Percentiles rank a stretch among this genome's conserved stretches.
Evolutionary conservation across 1,139 yeast genomes (phyloP).

Genomic region (Diutina scorzettiae): DNA sequence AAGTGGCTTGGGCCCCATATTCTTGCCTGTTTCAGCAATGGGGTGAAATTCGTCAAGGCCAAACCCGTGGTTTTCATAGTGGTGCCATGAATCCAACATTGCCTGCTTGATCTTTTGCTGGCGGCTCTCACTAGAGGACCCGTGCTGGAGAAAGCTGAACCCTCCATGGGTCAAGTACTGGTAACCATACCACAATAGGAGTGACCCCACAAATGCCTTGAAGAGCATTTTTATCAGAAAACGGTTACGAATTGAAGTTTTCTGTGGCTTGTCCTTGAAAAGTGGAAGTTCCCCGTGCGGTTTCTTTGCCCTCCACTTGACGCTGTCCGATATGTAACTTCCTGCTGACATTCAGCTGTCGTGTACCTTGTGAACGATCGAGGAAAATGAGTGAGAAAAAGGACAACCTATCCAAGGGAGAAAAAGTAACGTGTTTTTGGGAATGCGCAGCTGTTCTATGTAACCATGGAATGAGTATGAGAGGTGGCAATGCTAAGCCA

Average conservation of each 20-base stretch:
- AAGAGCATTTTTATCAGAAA: conserved; percentile 21
- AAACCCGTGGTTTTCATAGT: conserved; percentile 72
- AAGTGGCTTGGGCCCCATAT: conserved; percentile 73
- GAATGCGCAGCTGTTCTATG: too few relatives aligned
- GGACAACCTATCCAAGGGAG: too few relatives aligned
- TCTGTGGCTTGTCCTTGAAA: conserved; percentile 6
- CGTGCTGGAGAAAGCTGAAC: conserved; percentile 10
- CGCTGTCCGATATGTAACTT: too few relatives aligned
- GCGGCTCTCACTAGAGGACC: conserved; percentile 14
- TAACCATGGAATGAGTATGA: too few relatives aligned
- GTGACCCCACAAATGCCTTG: conserved; percentile 28
- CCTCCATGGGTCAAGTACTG: conserved; percentile 6
- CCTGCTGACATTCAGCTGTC: too few relatives aligned
- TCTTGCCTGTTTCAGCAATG: conserved; percentile 45
- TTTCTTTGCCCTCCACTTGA: conserved; percentile 12
- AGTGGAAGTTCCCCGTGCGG: conserved; percentile 6
- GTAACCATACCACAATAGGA: conserved; percentile 26
- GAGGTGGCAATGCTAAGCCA: too few relatives aligned
- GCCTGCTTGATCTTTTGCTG: conserved; percentile 49
- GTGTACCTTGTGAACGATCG: too few relatives aligned
- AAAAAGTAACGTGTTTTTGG: too few relatives aligned
- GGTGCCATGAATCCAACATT: conserved; percentile 69
- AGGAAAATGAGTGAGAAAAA: too few relatives aligned
- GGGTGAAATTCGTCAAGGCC: conserved; percentile 65
- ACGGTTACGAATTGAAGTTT: not conserved